Base-by-base conservation (phyloP, 2,329 filamentous ascomycete genomes). In the Verticillium nubilum region DNA sequence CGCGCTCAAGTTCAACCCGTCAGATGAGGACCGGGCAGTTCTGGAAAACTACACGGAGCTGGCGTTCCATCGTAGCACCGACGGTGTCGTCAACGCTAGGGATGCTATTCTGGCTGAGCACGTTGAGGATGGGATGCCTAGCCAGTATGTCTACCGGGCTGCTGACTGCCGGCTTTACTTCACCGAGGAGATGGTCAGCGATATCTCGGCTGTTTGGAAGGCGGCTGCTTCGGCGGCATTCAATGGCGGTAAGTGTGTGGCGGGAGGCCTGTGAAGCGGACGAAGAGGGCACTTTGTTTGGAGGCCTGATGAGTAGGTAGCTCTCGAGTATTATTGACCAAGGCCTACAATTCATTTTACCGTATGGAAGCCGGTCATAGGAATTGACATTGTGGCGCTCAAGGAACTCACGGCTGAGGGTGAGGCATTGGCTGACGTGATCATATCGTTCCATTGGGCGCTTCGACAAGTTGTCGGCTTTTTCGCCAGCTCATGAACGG, bases 101-200 rank as follows among this genome's bases (percentile, higher is more conserved):
- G 74, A 78, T 63, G 68, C 75, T 67, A 73, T 78, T 37, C 67
- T 74, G 26, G 65, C 64, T 3, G 65, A 67, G 7, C 70, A 77
- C 62, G 58, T 76, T 54, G 65, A 71, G 10, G 74, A 78, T 56
- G 75, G 75, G 12, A 64, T 72, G 0, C 80, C 80, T 2, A 71
- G 80, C 17, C 80, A 83, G 62, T 83, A 76, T 61, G 68, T 79
- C 1, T 74, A 74, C 53, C 78, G 82, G 67, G 69, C 76, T 26
- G 71, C 76, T 1, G 79, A 82, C 65, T 83, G 80, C 67, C 73
- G 80, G 17, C 74, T 83, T 27, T 82, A 76, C 69, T 82, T 79
- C 71, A 82, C 80, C 2, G 72, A 73, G 33, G 73, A 70, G n/a
- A 83, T 82, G 76, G 64, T 79, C 54, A 73, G 68, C 9, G 77